Base-by-base conservation (phyloP, 495 filamentous ascomycete species). In the Trichoderma gamsii region DNA sequence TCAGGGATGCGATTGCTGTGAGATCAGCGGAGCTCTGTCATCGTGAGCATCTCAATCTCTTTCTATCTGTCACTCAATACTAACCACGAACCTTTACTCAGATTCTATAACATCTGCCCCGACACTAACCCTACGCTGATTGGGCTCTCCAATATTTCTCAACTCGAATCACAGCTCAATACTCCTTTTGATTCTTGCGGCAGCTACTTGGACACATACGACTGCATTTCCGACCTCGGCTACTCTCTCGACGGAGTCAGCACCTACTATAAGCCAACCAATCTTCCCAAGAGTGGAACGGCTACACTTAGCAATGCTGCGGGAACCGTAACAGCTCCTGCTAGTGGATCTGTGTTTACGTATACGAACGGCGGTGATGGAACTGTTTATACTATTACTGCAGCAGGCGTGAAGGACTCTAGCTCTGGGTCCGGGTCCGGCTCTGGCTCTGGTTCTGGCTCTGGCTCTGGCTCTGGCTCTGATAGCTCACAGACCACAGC, bases 191-290 rank as follows among this genome's bases (percentile, higher is more conserved):
- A 61, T 16, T 61, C 56, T 16, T 61, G 56, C 56, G 56, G 56
- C 12, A 13, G 11, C 25, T 61, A 61, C 23, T 29, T 61, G 56
- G 27, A 61, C 29, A 61, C 23, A 0, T 61, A 61, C 27, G 56
- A 61, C 27, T 61, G 56, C 25, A 18, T 61, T 25, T 29, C 23
- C 12, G 25, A 4, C 12, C 27, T 61, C 23, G 23, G 25, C 9
- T 61, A 61, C 56, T 61, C 56, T 4, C 23, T 61, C 16, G 56
- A 61, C 29, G 56, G 56, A 29, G 56, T 61, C 8, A 61, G 56
- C 56, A 61, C 23, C 16, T 61, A 13, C 25, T 61, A 61, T 25
- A 61, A 61, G 13, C 56, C 56, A 3, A 61, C 56, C 8, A 32
- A 61, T 3, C 56, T 29, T 27, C 25, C 56, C 27, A 25, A 16